These are phyloP conservation scores for Colletotrichum sp. DNA, from an alignment of 2,329 filamentous ascomycete genomes.

Conservation along the genomic window DNA sequence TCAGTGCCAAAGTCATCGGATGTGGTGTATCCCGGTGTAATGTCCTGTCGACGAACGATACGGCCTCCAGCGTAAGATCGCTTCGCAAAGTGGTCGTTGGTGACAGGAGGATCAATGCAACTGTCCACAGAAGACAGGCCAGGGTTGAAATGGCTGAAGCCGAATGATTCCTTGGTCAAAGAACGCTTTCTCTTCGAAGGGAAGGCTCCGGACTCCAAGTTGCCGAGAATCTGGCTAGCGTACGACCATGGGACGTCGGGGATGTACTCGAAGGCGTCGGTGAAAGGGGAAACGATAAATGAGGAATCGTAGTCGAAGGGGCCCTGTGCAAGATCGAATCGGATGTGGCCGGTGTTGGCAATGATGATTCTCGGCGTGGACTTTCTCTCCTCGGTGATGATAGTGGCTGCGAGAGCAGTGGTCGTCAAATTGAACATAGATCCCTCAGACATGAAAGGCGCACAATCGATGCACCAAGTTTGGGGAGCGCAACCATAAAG, in stretches of 20 bases:
- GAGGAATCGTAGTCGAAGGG: conserved; percentile 61
- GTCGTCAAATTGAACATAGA: background rate
- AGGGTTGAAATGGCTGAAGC: background rate
- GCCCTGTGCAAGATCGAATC: conserved; percentile 67
- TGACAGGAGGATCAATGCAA: conserved; percentile 2
- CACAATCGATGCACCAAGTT: conserved; percentile 63
- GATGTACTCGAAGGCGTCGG: conserved; percentile 58
- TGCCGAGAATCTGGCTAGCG: background rate
- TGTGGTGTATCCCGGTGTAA: conserved; percentile 58
- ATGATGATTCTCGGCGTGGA: conserved; percentile 55
- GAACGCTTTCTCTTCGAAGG: background rate
- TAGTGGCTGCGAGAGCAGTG: conserved; percentile 34
- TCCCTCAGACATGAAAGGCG: conserved; percentile 45
- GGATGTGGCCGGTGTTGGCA: conserved; percentile 64
- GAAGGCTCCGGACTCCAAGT: background rate
- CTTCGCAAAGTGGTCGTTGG: conserved; percentile 6
- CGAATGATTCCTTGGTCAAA: background rate
- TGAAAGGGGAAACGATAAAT: conserved; percentile 63
- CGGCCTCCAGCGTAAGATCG: background rate
- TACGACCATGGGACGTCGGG: conserved; percentile 52
- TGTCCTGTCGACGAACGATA: conserved; percentile 47
- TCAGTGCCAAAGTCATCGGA: conserved; percentile 61
- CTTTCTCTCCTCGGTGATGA: conserved; percentile 53
- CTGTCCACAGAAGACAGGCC: background rate
- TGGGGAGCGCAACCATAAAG: conserved; percentile 66